Evolutionary conservation across 2,329 filamentous ascomycete genomes (phyloP).

Genomic region (Pseudopyrenochaeta lycopersici): DNA sequence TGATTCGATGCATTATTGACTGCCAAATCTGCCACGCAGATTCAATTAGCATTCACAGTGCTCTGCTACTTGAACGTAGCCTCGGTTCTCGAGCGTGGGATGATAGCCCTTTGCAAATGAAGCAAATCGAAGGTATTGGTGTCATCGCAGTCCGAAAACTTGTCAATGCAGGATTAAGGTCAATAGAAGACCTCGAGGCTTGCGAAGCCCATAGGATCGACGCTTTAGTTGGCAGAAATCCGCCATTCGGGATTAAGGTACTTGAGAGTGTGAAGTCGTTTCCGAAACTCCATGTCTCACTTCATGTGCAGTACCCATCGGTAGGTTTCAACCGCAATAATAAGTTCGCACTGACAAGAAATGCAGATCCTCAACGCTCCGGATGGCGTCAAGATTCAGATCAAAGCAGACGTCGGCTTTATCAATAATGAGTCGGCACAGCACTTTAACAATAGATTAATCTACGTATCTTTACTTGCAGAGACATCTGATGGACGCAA

Average conservation of each 20-base stretch:
- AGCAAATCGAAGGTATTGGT: constrained; percentile 83
- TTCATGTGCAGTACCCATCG: constrained; percentile 60
- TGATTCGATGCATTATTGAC: constrained; percentile 79
- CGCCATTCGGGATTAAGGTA: constrained; percentile 80
- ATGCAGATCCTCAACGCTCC: constrained; percentile 28
- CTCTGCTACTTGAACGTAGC: constrained; percentile 80
- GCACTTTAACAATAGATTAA: constrained; percentile 69
- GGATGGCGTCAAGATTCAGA: constrained; percentile 64
- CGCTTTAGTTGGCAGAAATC: constrained; percentile 77
- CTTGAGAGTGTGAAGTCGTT: constrained; percentile 73
- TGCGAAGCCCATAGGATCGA: constrained; percentile 79
- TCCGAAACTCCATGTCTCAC: constrained; percentile 69
- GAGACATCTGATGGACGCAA: constrained; percentile 75
- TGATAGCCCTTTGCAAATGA: constrained; percentile 78
- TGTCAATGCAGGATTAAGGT: constrained; percentile 73
- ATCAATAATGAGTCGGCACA: constrained; percentile 70
- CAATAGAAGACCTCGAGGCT: constrained; percentile 73
- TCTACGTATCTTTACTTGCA: constrained; percentile 77
- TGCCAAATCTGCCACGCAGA: constrained; percentile 73
- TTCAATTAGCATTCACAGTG: constrained; percentile 71
- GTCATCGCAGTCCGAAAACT: constrained; percentile 78
- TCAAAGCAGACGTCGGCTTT: constrained; percentile 75
- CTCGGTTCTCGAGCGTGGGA: constrained; percentile 84
- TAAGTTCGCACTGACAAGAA: not conserved
- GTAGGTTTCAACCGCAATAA: constrained; percentile 40